Conservation (phyloP, 768 basidiomycete genomes). For the Suillus cothurnatus region DNA sequence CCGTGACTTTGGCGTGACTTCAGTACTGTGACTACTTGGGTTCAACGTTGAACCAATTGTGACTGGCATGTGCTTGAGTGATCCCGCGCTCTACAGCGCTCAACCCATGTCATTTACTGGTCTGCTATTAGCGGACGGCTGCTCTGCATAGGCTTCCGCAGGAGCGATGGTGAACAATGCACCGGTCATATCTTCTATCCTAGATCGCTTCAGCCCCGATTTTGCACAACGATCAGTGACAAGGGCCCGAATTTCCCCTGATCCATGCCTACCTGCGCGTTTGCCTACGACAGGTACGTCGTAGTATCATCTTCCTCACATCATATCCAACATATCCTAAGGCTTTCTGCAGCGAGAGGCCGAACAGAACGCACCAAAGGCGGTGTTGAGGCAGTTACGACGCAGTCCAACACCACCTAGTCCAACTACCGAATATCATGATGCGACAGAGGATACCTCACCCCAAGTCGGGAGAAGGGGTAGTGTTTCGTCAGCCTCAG, state of each 20-base stretch:
- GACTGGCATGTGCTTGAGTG: neutral
- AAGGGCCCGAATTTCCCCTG: slow-evolving; percentile 46
- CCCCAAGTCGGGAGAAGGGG: slow-evolving; percentile 14
- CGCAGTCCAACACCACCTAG: slow-evolving; percentile 44
- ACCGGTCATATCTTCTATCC: slow-evolving; percentile 31
- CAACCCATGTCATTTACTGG: neutral
- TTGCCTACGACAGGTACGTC: slow-evolving; percentile 65
- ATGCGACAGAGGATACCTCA: slow-evolving; percentile 22
- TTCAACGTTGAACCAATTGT: neutral
- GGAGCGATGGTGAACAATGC: slow-evolving; percentile 56
- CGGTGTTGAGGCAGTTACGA: slow-evolving; percentile 56
- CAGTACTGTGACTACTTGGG: neutral
- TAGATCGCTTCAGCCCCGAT: slow-evolving; percentile 26
- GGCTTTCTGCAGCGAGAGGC: slow-evolving; percentile 78
- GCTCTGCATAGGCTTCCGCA: neutral
- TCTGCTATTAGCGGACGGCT: neutral
- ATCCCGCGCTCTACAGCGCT: neutral
- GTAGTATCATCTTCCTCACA: slow-evolving; percentile 8
- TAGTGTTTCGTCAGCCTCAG: slow-evolving; percentile 21
- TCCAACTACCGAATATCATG: slow-evolving; percentile 21
- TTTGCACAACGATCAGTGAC: slow-evolving; percentile 22
- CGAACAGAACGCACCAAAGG: slow-evolving; percentile 53
- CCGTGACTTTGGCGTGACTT: neutral
- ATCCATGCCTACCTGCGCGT: slow-evolving; percentile 67
- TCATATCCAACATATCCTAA: slow-evolving; percentile 36